Evolutionary conservation across 306 rosid species (phyloP), one percentile per base, ranked within the genome.

Genomic region (Vigna angularis): DNA sequence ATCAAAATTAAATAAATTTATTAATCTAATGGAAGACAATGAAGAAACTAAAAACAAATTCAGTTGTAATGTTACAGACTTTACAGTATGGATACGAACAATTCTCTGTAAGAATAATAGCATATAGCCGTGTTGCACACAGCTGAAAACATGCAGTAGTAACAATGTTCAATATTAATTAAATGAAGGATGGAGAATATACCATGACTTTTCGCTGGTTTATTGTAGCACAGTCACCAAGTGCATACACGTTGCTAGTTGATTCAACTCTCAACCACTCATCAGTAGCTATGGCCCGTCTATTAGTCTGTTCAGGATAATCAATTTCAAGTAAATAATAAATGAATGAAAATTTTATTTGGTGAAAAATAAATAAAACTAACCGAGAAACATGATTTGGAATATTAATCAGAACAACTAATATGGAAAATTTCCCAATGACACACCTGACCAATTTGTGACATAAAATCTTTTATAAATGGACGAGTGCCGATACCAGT

Each of bases 181-280:
- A 79, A 56, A 68, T 84, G 66, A 47, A 58, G 10, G 16, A 71
- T 67, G 74, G 72, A 61, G 52, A 71, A 79, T 22, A 73, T 83
- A 92, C 98, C 97, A 92, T 87, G 92, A 94, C 97, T 90, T 79
- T 94, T 47, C 98, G 92, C 88, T 94, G 98, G 84, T 94, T 94
- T 85, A 94, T 92, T 50, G 98, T 92, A 42, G 97, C 97, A 66
- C 98, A 92, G 76, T 94, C 98, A 76, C 98, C 98, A 69, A 94
- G 92, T 18, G 98, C 96, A 81, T 94, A 94, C 75, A 94, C 83
- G 26, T 84, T 87, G 84, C 84, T 82, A 32, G 92, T 86, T 82
- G 95, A 93, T 79, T 94, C 98, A 40, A 89, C 97, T 78, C 98
- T 90, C 84, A 94, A 89, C 98, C 98, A 94, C 77, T 94, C 98